phyloP scores from a whole-genome alignment of 345 rosid genomes.

The Moricandia arvensis region DNA sequence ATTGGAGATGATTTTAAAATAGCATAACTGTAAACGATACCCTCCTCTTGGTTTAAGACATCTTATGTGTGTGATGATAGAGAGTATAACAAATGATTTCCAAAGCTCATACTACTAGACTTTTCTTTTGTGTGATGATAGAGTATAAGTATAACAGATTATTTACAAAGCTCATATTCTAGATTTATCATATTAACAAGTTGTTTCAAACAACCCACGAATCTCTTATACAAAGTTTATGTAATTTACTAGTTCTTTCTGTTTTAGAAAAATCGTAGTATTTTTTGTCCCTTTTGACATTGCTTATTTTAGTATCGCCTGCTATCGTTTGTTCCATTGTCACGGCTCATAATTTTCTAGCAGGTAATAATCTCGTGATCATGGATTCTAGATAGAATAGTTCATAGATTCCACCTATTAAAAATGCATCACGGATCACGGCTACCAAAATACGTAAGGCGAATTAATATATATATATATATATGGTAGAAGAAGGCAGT shows the following conservation, averaged over 20 bases:
- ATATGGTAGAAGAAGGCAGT: not conserved
- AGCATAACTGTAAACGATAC: not conserved
- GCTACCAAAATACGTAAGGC: not conserved
- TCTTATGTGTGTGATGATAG: not conserved
- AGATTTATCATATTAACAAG: not conserved
- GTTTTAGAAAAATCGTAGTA: not conserved
- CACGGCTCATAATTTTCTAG: not conserved
- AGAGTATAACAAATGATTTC: not conserved
- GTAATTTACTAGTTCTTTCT: not conserved
- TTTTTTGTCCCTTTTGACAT: not conserved
- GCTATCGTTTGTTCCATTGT: not conserved
- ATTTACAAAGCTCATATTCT: not conserved
- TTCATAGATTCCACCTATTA: not conserved
- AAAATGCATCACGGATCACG: not conserved
- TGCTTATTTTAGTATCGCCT: not conserved
- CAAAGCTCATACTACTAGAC: not conserved
- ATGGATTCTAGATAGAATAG: constrained; percentile 4
- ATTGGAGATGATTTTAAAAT: too few species aligned
- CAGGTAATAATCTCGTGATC: not conserved
- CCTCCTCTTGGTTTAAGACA: not conserved
- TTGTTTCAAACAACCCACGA: not conserved
- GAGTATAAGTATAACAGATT: not conserved
- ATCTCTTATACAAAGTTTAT: too few species aligned
- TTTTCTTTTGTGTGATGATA: not conserved
- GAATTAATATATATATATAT: not conserved